Evolutionary conservation across 2,329 filamentous ascomycete genomes (phyloP), one percentile per base, ranked within the genome.

Genomic region (Monosporascus sp.): DNA sequence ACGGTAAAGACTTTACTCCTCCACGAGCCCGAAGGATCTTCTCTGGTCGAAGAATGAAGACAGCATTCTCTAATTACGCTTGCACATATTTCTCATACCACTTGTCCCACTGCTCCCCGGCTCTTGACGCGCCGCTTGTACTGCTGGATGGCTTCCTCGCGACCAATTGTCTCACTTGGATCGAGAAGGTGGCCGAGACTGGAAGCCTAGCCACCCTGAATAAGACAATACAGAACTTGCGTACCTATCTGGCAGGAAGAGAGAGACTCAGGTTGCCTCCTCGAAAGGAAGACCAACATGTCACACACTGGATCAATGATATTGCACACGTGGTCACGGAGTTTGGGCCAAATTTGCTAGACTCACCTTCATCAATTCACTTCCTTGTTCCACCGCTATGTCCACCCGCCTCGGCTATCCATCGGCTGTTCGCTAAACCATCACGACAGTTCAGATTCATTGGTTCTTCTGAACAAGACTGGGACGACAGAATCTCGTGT

Each of bases 401-500:
- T 41, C 52, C 52, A 7, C 22, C 19, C 19, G 27, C 31, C 9
- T 53, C 52, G 7, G 24, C 45, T n/a, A 43, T 53, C 11, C 31
- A 44, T 24, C 41, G 34, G 20, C 8, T 26, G 11, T 53, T 44
- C 27, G 20, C 37, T 16, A 37, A 51, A 20, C 14, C 38, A 34
- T 46, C 20, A n/a, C 16, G 48, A 26, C 34, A 46, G 16, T 24
- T 51, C 17, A 34, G 17, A 38, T 11, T 53, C 31, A 20, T 53
- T 26, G 49, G 48, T 24, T 17, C 37, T 20, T 45, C 38, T 3
- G 48, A 51, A 19, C 9, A 53, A 27, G 38, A 50, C 26, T 53
- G 52, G 52, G 48, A 53, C 37, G 52, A 51, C 34, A 26, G 52
- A 31, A 51, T 49, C 3, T 50, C 52, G 17, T 53, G 52, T 19